Evolutionary conservation across 2,329 filamentous ascomycete genomes (phyloP).

Genomic region (Colletotrichum eremochloae): DNA sequence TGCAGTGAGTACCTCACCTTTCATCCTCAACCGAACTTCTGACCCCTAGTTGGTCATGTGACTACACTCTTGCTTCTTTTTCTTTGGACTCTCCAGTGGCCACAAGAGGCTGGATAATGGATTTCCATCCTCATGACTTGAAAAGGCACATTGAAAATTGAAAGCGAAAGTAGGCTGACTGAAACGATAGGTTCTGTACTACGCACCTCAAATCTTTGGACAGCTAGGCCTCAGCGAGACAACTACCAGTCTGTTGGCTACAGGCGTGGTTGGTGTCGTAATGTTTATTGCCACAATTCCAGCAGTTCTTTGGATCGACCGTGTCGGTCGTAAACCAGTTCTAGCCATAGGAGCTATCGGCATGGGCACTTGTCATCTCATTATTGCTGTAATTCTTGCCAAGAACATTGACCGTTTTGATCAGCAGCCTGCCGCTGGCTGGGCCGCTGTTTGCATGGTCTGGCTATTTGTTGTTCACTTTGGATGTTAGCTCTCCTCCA

Average conservation of each 20-base stretch:
- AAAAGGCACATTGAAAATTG: accelerated
- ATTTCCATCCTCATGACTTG: not conserved
- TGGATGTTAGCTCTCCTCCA: constrained; percentile 71
- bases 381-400: constrained; percentile 78
- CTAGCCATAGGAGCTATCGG: constrained; percentile 75
- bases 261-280: constrained; percentile 78
- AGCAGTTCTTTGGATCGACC: constrained; percentile 75
- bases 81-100: not conserved
- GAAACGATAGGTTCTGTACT: constrained; percentile 64
- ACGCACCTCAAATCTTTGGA: constrained; percentile 78
- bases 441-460: constrained; percentile 76
- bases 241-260: constrained; percentile 72
- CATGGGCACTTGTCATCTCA: constrained; percentile 78
- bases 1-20: constrained; percentile 55
- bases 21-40: not conserved
- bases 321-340: constrained; percentile 72
- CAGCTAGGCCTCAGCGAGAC: constrained; percentile 70
- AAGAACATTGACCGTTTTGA: constrained; percentile 71
- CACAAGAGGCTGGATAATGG: not conserved
- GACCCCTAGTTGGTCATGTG: not conserved
- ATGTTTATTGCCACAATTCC: constrained; percentile 77
- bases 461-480: constrained; percentile 84
- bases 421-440: constrained; percentile 68
- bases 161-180: not conserved
- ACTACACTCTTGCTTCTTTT: not conserved